These are phyloP conservation scores for Crithidia bombi DNA, from an alignment of 208 protist species.

Conservation along the genomic window DNA sequence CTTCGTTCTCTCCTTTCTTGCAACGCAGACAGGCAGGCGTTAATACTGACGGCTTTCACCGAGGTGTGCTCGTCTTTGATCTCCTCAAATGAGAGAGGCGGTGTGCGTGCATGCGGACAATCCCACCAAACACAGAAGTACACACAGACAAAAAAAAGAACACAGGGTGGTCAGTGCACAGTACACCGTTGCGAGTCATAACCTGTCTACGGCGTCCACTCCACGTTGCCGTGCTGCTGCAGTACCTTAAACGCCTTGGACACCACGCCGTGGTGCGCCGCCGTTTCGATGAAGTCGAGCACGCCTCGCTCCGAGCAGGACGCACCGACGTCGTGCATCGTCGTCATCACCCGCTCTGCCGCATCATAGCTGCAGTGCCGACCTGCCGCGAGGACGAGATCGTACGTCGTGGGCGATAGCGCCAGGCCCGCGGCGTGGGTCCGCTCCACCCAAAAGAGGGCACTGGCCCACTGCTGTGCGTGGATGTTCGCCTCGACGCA, in stretches of 20 bases:
- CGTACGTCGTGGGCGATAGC: constrained; percentile 47
- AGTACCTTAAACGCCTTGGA: constrained; percentile 47
- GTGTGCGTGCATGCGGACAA: too few species aligned
- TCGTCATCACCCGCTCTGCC: constrained; percentile 51
- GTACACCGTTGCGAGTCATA: background rate
- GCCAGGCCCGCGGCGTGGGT: constrained; percentile 44
- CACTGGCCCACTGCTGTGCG: constrained; percentile 69
- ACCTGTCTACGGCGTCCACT: constrained; percentile 49
- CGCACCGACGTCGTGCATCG: constrained; percentile 61
- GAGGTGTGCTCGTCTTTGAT: too few species aligned
- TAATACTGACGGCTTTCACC: too few species aligned
- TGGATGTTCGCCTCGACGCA: constrained; percentile 70
- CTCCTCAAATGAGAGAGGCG: too few species aligned
- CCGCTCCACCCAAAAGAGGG: constrained; percentile 85
- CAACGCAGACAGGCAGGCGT: too few species aligned
- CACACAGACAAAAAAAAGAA: background rate
- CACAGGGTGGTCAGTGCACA: too few species aligned
- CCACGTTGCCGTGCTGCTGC: constrained; percentile 39
- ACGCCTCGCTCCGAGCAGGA: constrained; percentile 51
- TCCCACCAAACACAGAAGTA: background rate
- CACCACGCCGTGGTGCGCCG: constrained; percentile 47
- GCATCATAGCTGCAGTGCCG: constrained; percentile 48
- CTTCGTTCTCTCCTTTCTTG: too few species aligned
- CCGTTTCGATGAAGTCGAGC: constrained; percentile 49
- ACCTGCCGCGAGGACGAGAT: constrained; percentile 51